A percentile compares a stretch with the other conserved stretches of the same genome.
Evolutionary conservation across 345 rosid genomes (phyloP).

Genomic region (Citrus hindsii): DNA sequence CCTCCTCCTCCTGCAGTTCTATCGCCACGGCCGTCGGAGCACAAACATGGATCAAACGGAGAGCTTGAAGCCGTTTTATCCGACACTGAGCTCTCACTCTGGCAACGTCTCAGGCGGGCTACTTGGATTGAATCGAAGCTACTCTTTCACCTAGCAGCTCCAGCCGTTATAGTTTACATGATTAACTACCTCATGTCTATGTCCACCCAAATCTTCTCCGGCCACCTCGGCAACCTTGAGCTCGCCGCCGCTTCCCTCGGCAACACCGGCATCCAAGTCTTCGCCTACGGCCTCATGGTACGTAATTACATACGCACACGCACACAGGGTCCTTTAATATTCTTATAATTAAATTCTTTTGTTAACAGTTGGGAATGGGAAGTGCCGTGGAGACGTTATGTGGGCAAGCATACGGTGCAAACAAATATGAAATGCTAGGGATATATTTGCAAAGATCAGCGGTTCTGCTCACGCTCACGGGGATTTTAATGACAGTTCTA

Average conservation of each 20-base stretch:
- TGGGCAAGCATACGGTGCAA: slow-evolving; percentile 70
- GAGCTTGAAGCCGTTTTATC: slow-evolving; percentile 31
- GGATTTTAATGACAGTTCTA: slow-evolving; percentile 34
- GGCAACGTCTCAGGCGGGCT: slow-evolving; percentile 23
- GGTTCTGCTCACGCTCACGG: slow-evolving; percentile 34
- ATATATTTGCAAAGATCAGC: neutral
- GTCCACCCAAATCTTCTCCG: slow-evolving; percentile 55
- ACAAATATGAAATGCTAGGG: slow-evolving; percentile 21
- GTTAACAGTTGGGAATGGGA: slow-evolving; percentile 50
- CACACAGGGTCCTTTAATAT: neutral
- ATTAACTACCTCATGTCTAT: slow-evolving; percentile 54
- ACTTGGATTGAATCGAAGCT: slow-evolving; percentile 42
- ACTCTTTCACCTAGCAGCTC: slow-evolving; percentile 49
- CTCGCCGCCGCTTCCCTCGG: slow-evolving; percentile 68
- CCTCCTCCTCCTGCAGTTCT: neutral
- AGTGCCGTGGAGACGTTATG: slow-evolving; percentile 75
- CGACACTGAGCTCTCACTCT: slow-evolving; percentile 6
- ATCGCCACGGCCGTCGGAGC: neutral
- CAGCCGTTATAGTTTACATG: slow-evolving; percentile 51
- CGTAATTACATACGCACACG: neutral
- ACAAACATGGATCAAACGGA: slow-evolving; percentile 11
- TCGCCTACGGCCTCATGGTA: slow-evolving; percentile 52
- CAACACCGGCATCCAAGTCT: slow-evolving; percentile 55
- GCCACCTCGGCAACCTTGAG: slow-evolving; percentile 62
- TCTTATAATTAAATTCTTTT: neutral